Evolutionary conservation across 129 eudicot species (phyloP).

Genomic region (Lonicera japonica): DNA sequence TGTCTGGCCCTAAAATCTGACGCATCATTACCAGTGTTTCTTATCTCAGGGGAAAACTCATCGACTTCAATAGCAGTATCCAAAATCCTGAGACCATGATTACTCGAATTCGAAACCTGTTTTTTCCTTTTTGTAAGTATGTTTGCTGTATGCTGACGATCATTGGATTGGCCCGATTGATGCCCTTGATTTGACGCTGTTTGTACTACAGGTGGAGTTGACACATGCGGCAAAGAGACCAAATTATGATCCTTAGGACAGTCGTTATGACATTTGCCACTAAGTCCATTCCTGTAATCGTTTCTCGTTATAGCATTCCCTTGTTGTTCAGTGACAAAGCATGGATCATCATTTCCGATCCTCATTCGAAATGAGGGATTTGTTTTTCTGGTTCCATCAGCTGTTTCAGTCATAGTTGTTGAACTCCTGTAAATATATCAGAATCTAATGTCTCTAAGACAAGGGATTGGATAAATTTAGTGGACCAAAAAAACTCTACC

Average conservation of each 20-base stretch:
- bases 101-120: slow-evolving; percentile 41
- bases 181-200: no score
- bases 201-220: no score
- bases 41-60: slow-evolving; percentile 34
- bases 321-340: no score
- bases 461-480: not conserved
- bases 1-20: slow-evolving; percentile 57
- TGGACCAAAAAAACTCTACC: not conserved
- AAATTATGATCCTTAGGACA: no score
- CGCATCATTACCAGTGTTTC: slow-evolving; percentile 33
- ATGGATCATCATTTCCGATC: no score
- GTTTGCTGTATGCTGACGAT: slow-evolving; percentile 10
- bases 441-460: not conserved
- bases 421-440: slow-evolving; percentile 41
- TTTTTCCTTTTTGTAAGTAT: slow-evolving; percentile 49
- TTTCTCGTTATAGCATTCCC: no score
- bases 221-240: no score
- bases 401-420: slow-evolving; percentile 14
- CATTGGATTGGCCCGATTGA: not conserved
- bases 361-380: no score
- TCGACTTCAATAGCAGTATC: slow-evolving; percentile 41
- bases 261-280: no score
- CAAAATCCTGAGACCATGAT: slow-evolving; percentile 15
- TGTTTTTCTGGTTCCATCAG: slow-evolving; percentile 22
- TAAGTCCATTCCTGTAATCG: no score